These are phyloP conservation scores for Cladophialophora yegresii DNA, from an alignment of 2,329 filamentous ascomycete species.

Conservation along the genomic window DNA sequence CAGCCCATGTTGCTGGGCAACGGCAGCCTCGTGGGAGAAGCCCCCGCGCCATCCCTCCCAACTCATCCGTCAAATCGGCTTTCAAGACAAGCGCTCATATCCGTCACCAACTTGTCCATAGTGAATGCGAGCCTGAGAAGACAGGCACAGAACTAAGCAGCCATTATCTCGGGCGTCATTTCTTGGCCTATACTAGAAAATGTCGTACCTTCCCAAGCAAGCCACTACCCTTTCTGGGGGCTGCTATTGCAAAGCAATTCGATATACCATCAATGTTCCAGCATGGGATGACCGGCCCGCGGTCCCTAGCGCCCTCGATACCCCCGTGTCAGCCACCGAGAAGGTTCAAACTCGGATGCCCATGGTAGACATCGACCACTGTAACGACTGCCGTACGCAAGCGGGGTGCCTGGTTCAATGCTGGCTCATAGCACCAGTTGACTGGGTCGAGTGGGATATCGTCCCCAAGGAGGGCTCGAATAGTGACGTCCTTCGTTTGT, in stretches of 20 bases:
- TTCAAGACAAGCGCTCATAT: too few species aligned
- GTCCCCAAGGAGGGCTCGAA: slow-evolving; percentile 2
- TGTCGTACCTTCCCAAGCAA: slow-evolving; percentile 27
- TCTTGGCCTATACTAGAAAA: slow-evolving; percentile 1
- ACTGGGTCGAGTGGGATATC: slow-evolving; percentile 38
- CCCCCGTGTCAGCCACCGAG: slow-evolving; percentile 24
- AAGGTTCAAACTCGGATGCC: slow-evolving; percentile 33
- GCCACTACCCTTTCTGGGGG: slow-evolving; percentile 37
- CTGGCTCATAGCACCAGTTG: slow-evolving; percentile 38
- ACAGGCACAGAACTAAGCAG: too few species aligned
- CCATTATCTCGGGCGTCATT: background rate
- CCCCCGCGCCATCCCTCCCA: background rate
- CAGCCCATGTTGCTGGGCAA: slow-evolving; percentile 20
- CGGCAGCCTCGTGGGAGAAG: background rate
- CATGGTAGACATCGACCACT: slow-evolving; percentile 38
- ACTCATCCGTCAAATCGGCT: background rate
- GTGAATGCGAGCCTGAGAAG: too few species aligned
- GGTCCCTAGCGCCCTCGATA: slow-evolving; percentile 19
- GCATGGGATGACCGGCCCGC: slow-evolving; percentile 28
- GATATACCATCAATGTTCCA: slow-evolving; percentile 38
- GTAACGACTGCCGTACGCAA: slow-evolving; percentile 36
- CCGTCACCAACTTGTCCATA: too few species aligned
- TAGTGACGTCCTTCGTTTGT: slow-evolving; percentile 15
- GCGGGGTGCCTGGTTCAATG: slow-evolving; percentile 31
- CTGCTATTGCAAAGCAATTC: slow-evolving; percentile 39